Evolutionary conservation across 805 yeast species (phyloP).

Genomic region (Candida sakaeoensis): DNA sequence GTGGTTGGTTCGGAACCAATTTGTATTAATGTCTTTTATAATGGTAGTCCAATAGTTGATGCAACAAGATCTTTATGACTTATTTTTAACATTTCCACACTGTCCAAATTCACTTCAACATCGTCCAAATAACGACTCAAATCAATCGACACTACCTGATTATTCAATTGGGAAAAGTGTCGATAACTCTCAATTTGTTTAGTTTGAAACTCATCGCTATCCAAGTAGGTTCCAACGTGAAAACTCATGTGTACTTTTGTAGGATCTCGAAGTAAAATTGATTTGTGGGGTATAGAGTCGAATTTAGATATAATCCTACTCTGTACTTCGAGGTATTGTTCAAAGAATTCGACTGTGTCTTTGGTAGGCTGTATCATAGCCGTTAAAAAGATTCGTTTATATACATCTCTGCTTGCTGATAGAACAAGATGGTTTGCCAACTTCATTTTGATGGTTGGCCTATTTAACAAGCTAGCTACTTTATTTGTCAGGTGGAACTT

Average conservation of each 20-base stretch:
- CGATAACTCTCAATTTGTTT: constrained; percentile 3
- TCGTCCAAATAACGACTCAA: background rate
- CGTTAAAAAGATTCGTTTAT: constrained; percentile 5
- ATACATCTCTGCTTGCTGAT: constrained; percentile 5
- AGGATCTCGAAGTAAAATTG: background rate
- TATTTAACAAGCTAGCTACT: background rate
- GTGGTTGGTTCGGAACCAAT: constrained; percentile 3
- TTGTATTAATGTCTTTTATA: background rate
- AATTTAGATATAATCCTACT: background rate
- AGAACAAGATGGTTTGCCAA: background rate
- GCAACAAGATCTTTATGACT: background rate
- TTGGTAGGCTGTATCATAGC: background rate
- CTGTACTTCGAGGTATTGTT: background rate
- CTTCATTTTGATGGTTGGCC: background rate
- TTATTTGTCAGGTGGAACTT: background rate
- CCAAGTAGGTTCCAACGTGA: background rate
- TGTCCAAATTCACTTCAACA: background rate
- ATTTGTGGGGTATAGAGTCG: background rate
- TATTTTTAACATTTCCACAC: background rate
- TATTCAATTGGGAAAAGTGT: constrained; percentile 1
- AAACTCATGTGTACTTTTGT: background rate
- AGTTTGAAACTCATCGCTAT: background rate
- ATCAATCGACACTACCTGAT: constrained; percentile 1
- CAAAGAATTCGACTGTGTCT: constrained; percentile 1
- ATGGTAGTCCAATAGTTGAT: background rate